Conservation (phyloP, 169 alveolate species). For the Besnoitia besnoiti region DNA sequence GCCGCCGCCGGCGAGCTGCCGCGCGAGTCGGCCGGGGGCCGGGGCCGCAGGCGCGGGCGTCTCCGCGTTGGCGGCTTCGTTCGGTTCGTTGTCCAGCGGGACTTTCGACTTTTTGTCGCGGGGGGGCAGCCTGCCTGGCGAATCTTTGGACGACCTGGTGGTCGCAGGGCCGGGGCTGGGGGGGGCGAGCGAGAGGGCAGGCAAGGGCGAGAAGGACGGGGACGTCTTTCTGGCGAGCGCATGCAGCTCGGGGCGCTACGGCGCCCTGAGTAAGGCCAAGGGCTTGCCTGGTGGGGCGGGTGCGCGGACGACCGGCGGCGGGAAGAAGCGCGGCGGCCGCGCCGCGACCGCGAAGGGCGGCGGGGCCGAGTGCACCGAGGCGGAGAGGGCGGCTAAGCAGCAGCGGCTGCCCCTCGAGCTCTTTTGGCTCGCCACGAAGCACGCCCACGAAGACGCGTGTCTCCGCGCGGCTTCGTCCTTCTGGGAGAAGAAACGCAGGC, state of each 20-base stretch:
- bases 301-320: neutral
- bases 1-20: neutral
- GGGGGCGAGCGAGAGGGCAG: neutral
- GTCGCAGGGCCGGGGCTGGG: neutral
- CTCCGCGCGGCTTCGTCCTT: neutral
- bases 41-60: neutral
- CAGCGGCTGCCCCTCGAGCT: slow-evolving; percentile 29
- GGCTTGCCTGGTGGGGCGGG: neutral
- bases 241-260: neutral
- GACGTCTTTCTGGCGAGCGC: neutral
- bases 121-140: neutral
- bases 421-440: slow-evolving; percentile 22
- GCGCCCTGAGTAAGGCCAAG: neutral
- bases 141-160: no score
- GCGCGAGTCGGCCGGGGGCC: neutral
- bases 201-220: neutral
- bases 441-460: neutral
- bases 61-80: no score
- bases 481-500: neutral
- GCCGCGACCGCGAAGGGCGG: neutral
- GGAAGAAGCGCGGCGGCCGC: slow-evolving; percentile 28
- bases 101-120: neutral
- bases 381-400: slow-evolving; percentile 18
- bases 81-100: no score
- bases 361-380: neutral